These are phyloP conservation scores for Eimeria acervulina DNA, from an alignment of 169 alveolate genomes.

Conservation along the genomic window DNA sequence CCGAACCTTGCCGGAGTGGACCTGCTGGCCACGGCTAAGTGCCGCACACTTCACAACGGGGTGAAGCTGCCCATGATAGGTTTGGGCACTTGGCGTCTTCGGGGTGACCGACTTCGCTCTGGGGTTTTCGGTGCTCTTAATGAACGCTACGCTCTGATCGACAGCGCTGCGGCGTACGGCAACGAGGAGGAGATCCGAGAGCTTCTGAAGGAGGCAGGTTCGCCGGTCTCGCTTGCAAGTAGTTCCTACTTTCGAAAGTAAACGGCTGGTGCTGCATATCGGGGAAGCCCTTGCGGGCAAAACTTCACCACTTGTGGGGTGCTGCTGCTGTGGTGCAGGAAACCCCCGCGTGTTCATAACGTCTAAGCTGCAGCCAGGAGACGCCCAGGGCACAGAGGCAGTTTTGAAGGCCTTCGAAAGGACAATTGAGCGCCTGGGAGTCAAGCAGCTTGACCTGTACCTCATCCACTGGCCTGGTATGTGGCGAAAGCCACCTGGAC, in stretches of 20 bases:
- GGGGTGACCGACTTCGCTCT: conserved; percentile 35
- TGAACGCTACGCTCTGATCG: conserved; percentile 51
- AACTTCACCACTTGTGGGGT: neutral
- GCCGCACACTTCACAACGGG: conserved; percentile 71
- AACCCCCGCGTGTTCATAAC: conserved; percentile 69
- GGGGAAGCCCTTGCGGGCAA: no score
- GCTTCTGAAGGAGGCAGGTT: conserved; percentile 77
- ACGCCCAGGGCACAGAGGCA: conserved; percentile 76
- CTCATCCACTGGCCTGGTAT: conserved; percentile 83
- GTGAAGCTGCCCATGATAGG: conserved; percentile 74
- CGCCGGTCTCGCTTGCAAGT: neutral
- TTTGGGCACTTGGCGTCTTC: conserved; percentile 79
- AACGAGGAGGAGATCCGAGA: conserved; percentile 77
- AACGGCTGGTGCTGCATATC: no score
- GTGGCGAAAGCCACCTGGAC: no score
- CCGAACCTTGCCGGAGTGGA: conserved; percentile 40
- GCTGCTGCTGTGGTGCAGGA: conserved; percentile 22
- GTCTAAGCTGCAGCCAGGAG: conserved; percentile 72
- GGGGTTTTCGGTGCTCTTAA: conserved; percentile 56
- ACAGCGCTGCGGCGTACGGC: conserved; percentile 74
- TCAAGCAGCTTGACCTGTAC: conserved; percentile 77
- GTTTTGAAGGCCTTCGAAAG: conserved; percentile 52
- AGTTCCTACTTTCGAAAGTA: neutral
- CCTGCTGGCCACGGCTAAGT: conserved; percentile 17
- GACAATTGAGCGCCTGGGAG: conserved; percentile 70